phyloP scores from a whole-genome alignment of 495 filamentous ascomycete species.

The Aspergillus sclerotioniger region DNA sequence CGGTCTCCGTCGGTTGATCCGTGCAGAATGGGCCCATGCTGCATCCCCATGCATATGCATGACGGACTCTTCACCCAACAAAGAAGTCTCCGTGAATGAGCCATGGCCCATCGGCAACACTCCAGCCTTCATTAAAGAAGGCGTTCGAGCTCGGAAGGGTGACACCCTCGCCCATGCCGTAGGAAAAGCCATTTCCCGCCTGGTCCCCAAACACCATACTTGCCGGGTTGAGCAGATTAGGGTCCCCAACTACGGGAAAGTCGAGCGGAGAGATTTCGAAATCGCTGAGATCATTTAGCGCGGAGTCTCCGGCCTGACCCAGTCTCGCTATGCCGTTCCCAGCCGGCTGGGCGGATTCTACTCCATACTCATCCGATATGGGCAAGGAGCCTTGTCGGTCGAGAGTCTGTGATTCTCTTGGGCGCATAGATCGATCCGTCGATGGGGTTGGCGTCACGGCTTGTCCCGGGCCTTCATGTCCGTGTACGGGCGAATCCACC shows the following conservation, averaged over 20 bases:
- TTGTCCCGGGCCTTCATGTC: too few species aligned
- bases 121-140: constrained; percentile 40
- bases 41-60: too few species aligned
- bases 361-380: too few species aligned
- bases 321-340: too few species aligned
- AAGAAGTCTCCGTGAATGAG: constrained; percentile 29
- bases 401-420: too few species aligned
- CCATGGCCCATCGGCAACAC: constrained; percentile 43
- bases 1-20: background rate
- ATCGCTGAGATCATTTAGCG: background rate
- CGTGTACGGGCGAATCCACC: background rate
- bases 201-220: constrained; percentile 4
- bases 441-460: too few species aligned
- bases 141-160: too few species aligned
- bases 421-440: too few species aligned
- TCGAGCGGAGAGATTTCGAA: background rate
- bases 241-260: background rate
- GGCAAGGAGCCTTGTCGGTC: too few species aligned
- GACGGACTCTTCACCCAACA: too few species aligned
- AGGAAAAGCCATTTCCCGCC: constrained; percentile 3
- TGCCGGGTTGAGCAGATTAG: background rate
- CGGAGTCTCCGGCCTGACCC: background rate
- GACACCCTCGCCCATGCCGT: constrained; percentile 5
- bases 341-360: too few species aligned
- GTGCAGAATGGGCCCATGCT: too few species aligned